A percentile compares a stretch with the other conserved stretches of the same genome.
phyloP scores from a whole-genome alignment of 176 grass and related monocot species.

The Avena atlantica region DNA sequence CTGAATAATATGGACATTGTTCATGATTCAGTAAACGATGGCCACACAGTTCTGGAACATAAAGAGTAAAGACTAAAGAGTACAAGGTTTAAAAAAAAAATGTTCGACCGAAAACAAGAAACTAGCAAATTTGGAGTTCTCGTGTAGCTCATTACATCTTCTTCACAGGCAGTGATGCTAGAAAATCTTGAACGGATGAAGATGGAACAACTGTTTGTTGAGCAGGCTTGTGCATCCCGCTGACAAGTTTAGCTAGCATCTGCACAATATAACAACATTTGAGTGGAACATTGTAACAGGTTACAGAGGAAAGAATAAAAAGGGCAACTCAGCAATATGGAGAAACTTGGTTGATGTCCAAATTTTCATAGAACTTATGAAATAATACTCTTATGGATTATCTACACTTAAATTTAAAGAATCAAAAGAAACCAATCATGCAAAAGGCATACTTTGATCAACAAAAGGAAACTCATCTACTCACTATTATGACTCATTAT shows the following conservation, averaged over 20 bases:
- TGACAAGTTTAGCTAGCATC: slow-evolving; percentile 98
- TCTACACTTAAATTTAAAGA: background rate
- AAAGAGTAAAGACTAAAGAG: background rate
- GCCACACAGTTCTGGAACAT: background rate
- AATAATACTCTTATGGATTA: background rate
- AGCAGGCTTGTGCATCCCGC: slow-evolving; percentile 96
- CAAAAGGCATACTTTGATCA: slow-evolving; percentile 23
- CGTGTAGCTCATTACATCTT: slow-evolving; percentile 77
- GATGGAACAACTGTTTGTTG: slow-evolving; percentile 92
- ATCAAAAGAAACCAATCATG: background rate
- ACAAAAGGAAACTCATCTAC: slow-evolving; percentile 40
- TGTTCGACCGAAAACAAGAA: background rate
- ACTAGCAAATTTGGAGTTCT: slow-evolving; percentile 3
- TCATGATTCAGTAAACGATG: background rate
- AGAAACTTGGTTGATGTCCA: slow-evolving; percentile 7
- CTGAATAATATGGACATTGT: slow-evolving; percentile 52
- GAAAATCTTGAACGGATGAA: slow-evolving; percentile 76
- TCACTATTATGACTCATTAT: slow-evolving; percentile 41
- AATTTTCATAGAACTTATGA: background rate
- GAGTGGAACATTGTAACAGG: slow-evolving; percentile 19
- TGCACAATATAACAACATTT: slow-evolving; percentile 49
- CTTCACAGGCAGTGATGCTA: slow-evolving; percentile 83
- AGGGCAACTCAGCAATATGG: background rate
- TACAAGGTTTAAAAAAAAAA: background rate
- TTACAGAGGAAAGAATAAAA: slow-evolving; percentile 36